phyloP scores from a whole-genome alignment of 805 yeast genomes.

The Wickerhamiella brachini region DNA sequence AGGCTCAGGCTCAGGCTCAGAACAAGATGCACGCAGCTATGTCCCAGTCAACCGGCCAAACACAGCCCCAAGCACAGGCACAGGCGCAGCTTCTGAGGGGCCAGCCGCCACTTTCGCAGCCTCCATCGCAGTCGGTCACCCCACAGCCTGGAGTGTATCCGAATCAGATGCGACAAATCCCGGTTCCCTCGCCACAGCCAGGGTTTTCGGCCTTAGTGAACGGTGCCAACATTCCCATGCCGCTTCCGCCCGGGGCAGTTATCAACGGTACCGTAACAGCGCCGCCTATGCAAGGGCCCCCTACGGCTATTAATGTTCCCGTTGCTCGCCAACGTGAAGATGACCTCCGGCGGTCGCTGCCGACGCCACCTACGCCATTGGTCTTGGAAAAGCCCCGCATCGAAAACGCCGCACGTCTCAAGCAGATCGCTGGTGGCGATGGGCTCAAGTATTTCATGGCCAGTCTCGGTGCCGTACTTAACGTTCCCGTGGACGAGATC shows the following conservation, averaged over 20 bases:
- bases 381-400: constrained; percentile 13
- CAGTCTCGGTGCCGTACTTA: constrained; percentile 24
- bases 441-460: constrained; percentile 22
- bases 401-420: constrained; percentile 16
- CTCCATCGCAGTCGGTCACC: constrained; percentile 8
- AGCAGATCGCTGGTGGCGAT: constrained; percentile 21
- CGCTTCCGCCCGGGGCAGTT: background rate
- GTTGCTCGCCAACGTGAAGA: background rate
- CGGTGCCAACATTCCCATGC: background rate
- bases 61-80: constrained; percentile 13
- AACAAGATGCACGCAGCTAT: constrained; percentile 1
- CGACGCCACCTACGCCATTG: constrained; percentile 3
- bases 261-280: background rate
- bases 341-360: background rate
- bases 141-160: background rate
- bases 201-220: background rate
- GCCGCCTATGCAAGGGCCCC: background rate
- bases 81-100: constrained; percentile 9
- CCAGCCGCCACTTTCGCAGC: constrained; percentile 7
- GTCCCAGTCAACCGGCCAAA: constrained; percentile 8
- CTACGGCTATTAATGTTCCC: background rate
- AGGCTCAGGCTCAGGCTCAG: constrained; percentile 7
- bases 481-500: constrained; percentile 22
- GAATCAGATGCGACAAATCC: background rate
- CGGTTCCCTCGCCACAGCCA: background rate